Conservation (phyloP, 129 eudicot species). For the Lonicera japonica region DNA sequence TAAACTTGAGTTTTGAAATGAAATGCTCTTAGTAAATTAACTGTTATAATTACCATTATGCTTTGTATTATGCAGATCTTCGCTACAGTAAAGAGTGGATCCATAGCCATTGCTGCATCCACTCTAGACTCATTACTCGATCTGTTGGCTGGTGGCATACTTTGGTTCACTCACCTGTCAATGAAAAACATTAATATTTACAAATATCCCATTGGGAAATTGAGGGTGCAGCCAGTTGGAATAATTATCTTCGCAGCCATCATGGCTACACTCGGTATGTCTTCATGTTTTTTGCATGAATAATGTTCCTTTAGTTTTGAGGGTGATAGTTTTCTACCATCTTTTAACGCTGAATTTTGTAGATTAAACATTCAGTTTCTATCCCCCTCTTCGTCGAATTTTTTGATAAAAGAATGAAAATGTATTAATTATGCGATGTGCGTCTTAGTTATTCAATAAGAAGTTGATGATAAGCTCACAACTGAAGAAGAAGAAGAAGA, state of each 20-base stretch:
- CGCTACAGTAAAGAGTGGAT: conserved; percentile 81
- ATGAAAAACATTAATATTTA: conserved; percentile 75
- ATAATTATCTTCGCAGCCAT: conserved; percentile 88
- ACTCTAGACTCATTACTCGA: conserved; percentile 91
- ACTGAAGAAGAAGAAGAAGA: no score
- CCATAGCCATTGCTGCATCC: conserved; percentile 92
- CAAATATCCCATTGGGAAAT: conserved; percentile 85
- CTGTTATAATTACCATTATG: not conserved
- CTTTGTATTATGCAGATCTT: conserved; percentile 41
- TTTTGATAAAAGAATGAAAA: no score
- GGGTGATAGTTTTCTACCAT: not conserved
- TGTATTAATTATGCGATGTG: no score
- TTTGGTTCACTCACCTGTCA: conserved; percentile 88
- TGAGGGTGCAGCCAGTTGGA: conserved; percentile 93
- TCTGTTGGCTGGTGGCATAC: conserved; percentile 93
- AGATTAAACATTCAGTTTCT: no score
- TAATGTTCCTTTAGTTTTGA: not conserved
- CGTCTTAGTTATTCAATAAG: no score
- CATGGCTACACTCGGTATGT: conserved; percentile 96
- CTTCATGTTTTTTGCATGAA: not conserved
- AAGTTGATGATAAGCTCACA: not conserved
- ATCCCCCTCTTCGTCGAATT: no score
- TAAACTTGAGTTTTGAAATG: no score
- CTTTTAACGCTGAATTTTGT: no score
- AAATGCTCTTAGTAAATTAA: no score